Percentiles rank a stretch among this genome's conserved stretches.
phyloP scores from a whole-genome alignment of 2,329 filamentous ascomycete species.

The Gnomoniopsis sp. region DNA sequence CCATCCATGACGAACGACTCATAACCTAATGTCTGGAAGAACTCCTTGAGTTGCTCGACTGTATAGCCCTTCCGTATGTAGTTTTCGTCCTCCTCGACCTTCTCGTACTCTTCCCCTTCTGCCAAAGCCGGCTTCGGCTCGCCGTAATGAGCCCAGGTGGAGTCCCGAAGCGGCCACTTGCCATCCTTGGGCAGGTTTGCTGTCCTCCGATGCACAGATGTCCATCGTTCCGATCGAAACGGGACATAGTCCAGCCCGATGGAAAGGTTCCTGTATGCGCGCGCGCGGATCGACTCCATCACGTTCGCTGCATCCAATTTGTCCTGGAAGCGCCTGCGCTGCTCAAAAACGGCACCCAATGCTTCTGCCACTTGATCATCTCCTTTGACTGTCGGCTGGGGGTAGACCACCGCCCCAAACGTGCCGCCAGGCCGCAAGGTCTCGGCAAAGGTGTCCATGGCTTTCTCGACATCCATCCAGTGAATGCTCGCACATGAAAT shows the following conservation, averaged over 20 bases:
- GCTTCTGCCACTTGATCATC: background rate
- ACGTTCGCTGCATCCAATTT: background rate
- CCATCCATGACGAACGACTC: constrained; percentile 9
- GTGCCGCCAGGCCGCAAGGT: constrained; percentile 16
- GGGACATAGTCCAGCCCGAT: constrained; percentile 7
- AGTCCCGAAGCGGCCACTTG: constrained; percentile 9
- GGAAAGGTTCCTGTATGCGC: constrained; percentile 1
- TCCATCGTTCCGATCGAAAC: background rate
- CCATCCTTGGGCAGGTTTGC: constrained; percentile 6
- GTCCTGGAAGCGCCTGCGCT: constrained; percentile 7
- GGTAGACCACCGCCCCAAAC: constrained; percentile 13
- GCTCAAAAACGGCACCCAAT: constrained; percentile 3
- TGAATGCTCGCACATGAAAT: constrained; percentile 15
- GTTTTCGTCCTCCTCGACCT: background rate
- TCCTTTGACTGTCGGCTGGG: constrained; percentile 3
- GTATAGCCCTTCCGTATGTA: background rate
- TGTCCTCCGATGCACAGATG: background rate
- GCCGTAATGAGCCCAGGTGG: constrained; percentile 2
- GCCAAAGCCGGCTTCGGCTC: background rate
- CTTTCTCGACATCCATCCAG: constrained; percentile 9
- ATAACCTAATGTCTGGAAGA: constrained; percentile 8
- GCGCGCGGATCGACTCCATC: background rate
- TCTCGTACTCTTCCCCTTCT: background rate
- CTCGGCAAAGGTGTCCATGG: constrained; percentile 5
- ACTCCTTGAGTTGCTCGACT: constrained; percentile 8